Evolutionary conservation across 1,284 basidiomycete species (phyloP).

Genomic region (Sanghuangporus sanghuang): DNA sequence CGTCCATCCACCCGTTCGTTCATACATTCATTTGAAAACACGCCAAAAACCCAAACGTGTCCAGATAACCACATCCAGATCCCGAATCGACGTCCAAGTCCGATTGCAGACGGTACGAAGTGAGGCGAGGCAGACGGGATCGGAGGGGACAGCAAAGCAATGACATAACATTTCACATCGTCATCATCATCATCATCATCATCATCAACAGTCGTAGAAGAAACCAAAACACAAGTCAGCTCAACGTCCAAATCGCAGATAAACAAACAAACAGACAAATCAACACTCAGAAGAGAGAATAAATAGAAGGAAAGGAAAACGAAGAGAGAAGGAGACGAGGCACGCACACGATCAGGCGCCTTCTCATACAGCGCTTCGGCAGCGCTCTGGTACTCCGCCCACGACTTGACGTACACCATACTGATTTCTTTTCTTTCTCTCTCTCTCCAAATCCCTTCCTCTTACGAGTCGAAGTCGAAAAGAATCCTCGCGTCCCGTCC

Average conservation of each 20-base stretch:
- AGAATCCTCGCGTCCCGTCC: not conserved
- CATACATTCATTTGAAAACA: constrained; percentile 11
- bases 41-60: not conserved
- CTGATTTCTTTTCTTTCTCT: too few relatives aligned
- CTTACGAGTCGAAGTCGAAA: not conserved
- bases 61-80: not conserved
- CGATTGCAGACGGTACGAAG: too few relatives aligned
- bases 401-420: constrained; percentile 75
- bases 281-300: too few relatives aligned
- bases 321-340: not conserved
- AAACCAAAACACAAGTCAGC: too few relatives aligned
- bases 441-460: not conserved
- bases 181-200: too few relatives aligned
- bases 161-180: too few relatives aligned
- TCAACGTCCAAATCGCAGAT: too few relatives aligned
- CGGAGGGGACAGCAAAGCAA: too few relatives aligned
- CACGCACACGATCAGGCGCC: constrained; percentile 68
- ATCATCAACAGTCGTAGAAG: too few relatives aligned
- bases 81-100: too few relatives aligned
- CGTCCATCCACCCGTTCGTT: not conserved
- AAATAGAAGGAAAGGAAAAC: not conserved
- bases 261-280: too few relatives aligned
- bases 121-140: too few relatives aligned
- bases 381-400: constrained; percentile 83
- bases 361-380: constrained; percentile 77